These are phyloP conservation scores for Flaveria brownii DNA, from an alignment of 129 eudicot species.

Conservation along the genomic window DNA sequence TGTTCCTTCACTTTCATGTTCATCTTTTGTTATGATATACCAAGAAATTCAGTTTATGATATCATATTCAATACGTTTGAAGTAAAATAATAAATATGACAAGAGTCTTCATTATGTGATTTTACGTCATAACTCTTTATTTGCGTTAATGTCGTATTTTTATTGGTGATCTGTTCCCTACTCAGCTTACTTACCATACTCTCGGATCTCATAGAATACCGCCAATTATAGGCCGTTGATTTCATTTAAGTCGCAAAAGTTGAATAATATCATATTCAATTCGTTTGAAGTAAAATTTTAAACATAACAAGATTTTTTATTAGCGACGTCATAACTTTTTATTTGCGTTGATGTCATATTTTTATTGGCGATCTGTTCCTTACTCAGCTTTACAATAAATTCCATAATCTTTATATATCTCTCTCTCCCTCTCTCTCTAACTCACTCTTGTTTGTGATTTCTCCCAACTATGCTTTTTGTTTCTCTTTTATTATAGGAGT, in stretches of 20 bases:
- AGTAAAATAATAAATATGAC: not conserved
- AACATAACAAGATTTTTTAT: not conserved
- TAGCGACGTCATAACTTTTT: not conserved
- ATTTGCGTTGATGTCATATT: not conserved
- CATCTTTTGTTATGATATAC: not conserved
- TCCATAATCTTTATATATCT: not conserved
- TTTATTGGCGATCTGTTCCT: not conserved
- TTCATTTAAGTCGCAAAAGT: no score
- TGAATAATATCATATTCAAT: not conserved
- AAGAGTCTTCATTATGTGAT: not conserved
- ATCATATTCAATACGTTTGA: not conserved
- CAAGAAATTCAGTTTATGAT: not conserved
- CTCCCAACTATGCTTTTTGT: not conserved
- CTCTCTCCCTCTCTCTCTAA: not conserved
- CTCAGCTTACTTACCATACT: not conserved
- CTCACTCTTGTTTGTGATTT: not conserved
- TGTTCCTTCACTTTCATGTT: conserved; percentile 11
- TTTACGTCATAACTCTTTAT: not conserved
- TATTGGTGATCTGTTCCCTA: not conserved
- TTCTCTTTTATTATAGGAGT: not conserved
- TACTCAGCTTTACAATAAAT: not conserved
- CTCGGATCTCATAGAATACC: no score
- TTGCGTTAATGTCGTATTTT: not conserved
- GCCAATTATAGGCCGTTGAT: no score
- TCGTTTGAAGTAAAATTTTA: not conserved